Conservation (phyloP, 1,139 yeast genomes). For the Kodamaea sp. region DNA sequence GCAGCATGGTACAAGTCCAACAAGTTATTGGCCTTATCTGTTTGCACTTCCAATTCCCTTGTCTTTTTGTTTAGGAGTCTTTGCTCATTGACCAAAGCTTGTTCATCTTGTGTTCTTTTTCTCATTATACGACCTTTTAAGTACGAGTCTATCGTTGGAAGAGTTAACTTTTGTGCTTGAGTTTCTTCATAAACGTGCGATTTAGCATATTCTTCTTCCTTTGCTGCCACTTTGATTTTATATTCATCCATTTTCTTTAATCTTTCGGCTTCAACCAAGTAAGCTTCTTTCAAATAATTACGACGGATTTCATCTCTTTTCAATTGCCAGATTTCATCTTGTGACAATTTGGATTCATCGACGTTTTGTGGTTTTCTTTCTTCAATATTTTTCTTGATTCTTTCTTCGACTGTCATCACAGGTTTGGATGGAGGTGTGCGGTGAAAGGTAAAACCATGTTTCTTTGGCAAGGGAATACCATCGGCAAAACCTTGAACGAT, state of each 20-base stretch:
- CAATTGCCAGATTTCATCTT: constrained; percentile 51
- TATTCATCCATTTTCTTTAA: constrained; percentile 27
- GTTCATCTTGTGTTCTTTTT: constrained; percentile 68
- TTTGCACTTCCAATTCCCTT: constrained; percentile 30
- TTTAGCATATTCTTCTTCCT: constrained; percentile 24
- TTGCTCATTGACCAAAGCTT: constrained; percentile 31
- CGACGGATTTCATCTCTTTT: constrained; percentile 70
- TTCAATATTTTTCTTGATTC: constrained; percentile 52
- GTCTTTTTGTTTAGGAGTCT: constrained; percentile 35
- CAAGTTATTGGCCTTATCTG: constrained; percentile 51
- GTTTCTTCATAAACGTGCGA: constrained; percentile 23
- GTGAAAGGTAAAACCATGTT: constrained; percentile 41
- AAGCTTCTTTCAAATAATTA: constrained; percentile 63
- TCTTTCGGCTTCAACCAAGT: constrained; percentile 48
- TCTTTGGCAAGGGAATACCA: constrained; percentile 68
- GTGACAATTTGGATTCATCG: constrained; percentile 35
- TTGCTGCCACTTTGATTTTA: constrained; percentile 24
- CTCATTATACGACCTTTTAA: constrained; percentile 68
- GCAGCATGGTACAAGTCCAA: constrained; percentile 73
- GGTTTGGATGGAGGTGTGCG: constrained; percentile 47
- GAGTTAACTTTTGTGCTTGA: constrained; percentile 57
- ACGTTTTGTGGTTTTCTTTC: constrained; percentile 34
- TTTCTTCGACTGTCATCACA: constrained; percentile 54
- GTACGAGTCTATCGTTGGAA: constrained; percentile 75
- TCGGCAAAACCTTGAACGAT: constrained; percentile 68